A percentile compares a stretch with the other conserved stretches of the same genome.
phyloP scores from a whole-genome alignment of 768 basidiomycete species.

The Russula olivacea region DNA sequence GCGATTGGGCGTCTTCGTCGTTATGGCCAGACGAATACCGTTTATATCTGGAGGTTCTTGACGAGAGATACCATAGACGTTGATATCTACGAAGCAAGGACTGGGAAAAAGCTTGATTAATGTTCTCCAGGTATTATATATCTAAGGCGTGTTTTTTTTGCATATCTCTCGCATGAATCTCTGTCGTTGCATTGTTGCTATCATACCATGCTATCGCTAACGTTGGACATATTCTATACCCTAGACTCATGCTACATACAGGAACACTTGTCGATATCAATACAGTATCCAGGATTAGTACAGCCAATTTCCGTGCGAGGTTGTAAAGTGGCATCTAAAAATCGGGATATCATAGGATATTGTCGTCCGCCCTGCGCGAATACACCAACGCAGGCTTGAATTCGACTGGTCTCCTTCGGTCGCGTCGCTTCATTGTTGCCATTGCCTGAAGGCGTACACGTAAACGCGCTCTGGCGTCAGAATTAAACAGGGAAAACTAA shows the following conservation, averaged over 20 bases:
- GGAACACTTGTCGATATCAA: neutral
- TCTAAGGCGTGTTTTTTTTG: neutral
- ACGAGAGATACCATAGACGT: constrained; percentile 87
- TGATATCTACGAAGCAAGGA: constrained; percentile 63
- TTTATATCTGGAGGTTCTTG: constrained; percentile 77
- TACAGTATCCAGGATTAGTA: neutral
- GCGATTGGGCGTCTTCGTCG: constrained; percentile 79
- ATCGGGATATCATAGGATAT: neutral
- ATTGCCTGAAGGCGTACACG: neutral
- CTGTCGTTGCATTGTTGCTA: neutral
- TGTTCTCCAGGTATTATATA: neutral
- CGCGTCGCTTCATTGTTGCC: neutral
- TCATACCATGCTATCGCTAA: neutral
- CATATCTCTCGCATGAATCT: neutral
- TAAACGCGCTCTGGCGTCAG: constrained; percentile 1
- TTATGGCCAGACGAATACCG: constrained; percentile 76
- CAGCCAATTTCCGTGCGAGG: neutral
- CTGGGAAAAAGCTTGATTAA: constrained; percentile 26
- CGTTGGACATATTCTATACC: neutral
- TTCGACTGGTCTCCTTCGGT: neutral
- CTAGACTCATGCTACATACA: constrained; percentile 6
- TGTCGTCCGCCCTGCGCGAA: neutral
- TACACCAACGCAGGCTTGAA: neutral
- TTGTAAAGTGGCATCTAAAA: neutral
- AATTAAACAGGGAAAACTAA: neutral